These are phyloP conservation scores for Coccomyxa sp. DNA, from an alignment of 139 green algal genomes.

Conservation along the genomic window DNA sequence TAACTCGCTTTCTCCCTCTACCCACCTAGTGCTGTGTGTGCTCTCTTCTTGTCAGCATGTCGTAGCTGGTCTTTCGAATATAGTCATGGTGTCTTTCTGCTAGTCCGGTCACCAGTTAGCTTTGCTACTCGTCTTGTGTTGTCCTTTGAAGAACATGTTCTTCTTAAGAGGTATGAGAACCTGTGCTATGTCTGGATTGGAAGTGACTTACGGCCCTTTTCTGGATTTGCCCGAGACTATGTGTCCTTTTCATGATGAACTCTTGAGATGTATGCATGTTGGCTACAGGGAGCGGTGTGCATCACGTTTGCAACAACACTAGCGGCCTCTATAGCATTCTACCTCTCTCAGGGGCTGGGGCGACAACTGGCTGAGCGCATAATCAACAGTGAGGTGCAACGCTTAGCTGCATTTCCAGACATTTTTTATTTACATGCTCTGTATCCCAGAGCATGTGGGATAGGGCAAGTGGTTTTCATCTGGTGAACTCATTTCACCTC, in stretches of 20 bases:
- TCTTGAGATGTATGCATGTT: constrained; percentile 17
- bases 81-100: no score
- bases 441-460: background rate
- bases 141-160: no score
- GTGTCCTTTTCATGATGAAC: background rate
- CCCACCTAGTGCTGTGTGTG: no score
- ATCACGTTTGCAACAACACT: constrained; percentile 45
- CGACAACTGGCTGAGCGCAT: constrained; percentile 43
- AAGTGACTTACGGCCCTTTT: no score
- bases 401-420: constrained; percentile 8
- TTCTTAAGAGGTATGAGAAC: no score
- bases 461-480: background rate
- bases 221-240: no score
- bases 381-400: constrained; percentile 34
- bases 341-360: constrained; percentile 40
- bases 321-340: constrained; percentile 52
- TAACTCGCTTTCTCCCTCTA: constrained; percentile 21
- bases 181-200: no score
- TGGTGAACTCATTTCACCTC: background rate
- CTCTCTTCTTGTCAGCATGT: no score
- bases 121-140: no score
- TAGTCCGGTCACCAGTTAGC: no score
- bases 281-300: constrained; percentile 40
- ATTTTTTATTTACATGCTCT: background rate
- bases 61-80: no score